These are phyloP conservation scores for Oldenlandia corymbosa DNA, from an alignment of 257 asterid genomes.

Conservation along the genomic window DNA sequence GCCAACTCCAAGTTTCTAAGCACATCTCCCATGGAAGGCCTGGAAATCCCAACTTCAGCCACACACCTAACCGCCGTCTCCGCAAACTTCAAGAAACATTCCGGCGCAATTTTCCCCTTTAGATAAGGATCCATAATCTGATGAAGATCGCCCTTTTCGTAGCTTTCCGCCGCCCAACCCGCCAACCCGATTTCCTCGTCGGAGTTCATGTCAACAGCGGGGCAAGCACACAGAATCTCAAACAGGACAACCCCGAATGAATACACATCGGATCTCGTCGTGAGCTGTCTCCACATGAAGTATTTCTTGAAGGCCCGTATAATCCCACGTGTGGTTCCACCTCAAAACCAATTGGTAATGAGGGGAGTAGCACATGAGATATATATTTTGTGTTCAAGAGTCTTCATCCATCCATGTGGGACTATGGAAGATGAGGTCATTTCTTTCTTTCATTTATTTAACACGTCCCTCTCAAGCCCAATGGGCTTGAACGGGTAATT, in stretches of 20 bases:
- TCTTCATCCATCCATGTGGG: too few relatives aligned
- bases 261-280: slow-evolving; percentile 73
- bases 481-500: too few relatives aligned
- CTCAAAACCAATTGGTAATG: too few relatives aligned
- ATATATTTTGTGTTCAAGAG: too few relatives aligned
- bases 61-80: slow-evolving; percentile 87
- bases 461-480: too few relatives aligned
- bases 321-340: too few relatives aligned
- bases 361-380: too few relatives aligned
- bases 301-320: too few relatives aligned
- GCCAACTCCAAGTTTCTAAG: slow-evolving; percentile 90
- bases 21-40: slow-evolving; percentile 91
- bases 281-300: slow-evolving; percentile 72
- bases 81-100: slow-evolving; percentile 67
- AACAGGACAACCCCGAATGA: slow-evolving; percentile 72
- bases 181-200: slow-evolving; percentile 37
- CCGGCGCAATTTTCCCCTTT: slow-evolving; percentile 77
- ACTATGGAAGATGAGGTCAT: too few relatives aligned
- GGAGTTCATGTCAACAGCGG: slow-evolving; percentile 53
- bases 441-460: too few relatives aligned
- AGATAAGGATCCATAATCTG: slow-evolving; percentile 70
- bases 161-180: slow-evolving; percentile 77
- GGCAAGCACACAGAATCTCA: slow-evolving; percentile 70
- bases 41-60: slow-evolving; percentile 62
- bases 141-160: slow-evolving; percentile 62